A percentile compares a stretch with the other conserved stretches of the same genome.
Conservation (phyloP, 73 alveolate species). For the Symbiodinium pilosum region DNA sequence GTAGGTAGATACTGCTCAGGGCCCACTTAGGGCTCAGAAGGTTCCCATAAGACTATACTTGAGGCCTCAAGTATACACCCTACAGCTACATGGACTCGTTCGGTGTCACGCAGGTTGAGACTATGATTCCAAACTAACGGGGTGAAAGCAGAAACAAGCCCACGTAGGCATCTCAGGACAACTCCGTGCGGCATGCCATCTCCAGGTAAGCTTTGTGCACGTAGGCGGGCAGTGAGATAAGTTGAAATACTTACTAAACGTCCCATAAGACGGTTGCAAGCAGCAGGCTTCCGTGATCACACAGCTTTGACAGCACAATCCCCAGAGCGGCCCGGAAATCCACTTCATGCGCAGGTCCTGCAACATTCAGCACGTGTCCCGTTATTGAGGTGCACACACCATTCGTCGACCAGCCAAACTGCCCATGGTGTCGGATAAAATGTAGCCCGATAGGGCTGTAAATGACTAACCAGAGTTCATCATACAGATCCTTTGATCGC, state of each 20-base stretch:
- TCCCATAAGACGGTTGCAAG: not conserved
- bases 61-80: too few relatives aligned
- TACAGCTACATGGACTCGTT: too few relatives aligned
- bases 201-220: too few relatives aligned
- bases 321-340: not conserved
- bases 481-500: not conserved
- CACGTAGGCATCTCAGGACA: too few relatives aligned
- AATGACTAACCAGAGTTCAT: conserved; percentile 12
- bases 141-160: too few relatives aligned
- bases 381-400: not conserved
- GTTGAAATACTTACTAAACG: too few relatives aligned
- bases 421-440: not conserved
- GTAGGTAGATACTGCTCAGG: too few relatives aligned
- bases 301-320: not conserved
- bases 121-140: too few relatives aligned
- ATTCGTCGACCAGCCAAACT: not conserved
- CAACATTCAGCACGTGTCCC: not conserved
- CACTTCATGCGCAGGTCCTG: not conserved
- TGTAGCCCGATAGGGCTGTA: conserved; percentile 47
- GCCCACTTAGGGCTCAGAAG: not conserved
- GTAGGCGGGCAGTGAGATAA: too few relatives aligned
- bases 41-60: too few relatives aligned
- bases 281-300: not conserved
- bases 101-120: too few relatives aligned
- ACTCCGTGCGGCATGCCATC: too few relatives aligned